Evolutionary conservation across 352 stramenopile genomes (phyloP), one percentile per base, ranked within the genome.

Genomic region (Lagenidium sp.): DNA sequence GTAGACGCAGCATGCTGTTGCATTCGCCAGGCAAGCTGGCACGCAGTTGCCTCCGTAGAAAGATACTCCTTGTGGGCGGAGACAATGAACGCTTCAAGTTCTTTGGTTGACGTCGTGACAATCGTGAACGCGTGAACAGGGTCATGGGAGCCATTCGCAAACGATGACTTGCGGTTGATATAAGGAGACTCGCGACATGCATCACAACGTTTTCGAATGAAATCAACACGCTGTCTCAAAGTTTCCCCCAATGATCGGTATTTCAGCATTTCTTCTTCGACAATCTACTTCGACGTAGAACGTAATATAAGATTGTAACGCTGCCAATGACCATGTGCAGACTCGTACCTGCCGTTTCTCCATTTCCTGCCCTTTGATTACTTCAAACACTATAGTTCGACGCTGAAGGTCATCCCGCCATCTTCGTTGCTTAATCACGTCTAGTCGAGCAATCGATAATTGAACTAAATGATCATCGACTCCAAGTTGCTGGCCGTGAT

Each of bases 361-460:
- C 4, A 20, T 21, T 42, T 69, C 59, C n/a, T 67, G 48, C n/a
- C 52, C 23, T 1, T 43, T 36, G 3, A 69, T 64, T 13, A 37
- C 36, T 30, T 73, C 63, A 7, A 64, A 59, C 1, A 62, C 53
- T 1, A 23, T 34, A 15, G 63, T 34, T 15, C 65, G 68, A 0
- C 55, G 48, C 20, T 26, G 25, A 3, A 73, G 30, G 0, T 23
- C 24, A 26, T 65, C 49, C 25, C 35, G 42, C 32, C 34, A 42
- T 36, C 69, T 73, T 19, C 57, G 39, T 36, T 73, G 63, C 28
- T 65, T 73, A 50, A 69, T 67, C 41, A 47, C 43, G 37, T 73
- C 55, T 18, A 73, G 36, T 10, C 63, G 45, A 8, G 63, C 55
- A n/a, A 73, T 69, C 1, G 55, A 61, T 15, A 73, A 45, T 37